Evolutionary conservation across 441 rosid species (phyloP).

Genomic region (Jatropha multifida): DNA sequence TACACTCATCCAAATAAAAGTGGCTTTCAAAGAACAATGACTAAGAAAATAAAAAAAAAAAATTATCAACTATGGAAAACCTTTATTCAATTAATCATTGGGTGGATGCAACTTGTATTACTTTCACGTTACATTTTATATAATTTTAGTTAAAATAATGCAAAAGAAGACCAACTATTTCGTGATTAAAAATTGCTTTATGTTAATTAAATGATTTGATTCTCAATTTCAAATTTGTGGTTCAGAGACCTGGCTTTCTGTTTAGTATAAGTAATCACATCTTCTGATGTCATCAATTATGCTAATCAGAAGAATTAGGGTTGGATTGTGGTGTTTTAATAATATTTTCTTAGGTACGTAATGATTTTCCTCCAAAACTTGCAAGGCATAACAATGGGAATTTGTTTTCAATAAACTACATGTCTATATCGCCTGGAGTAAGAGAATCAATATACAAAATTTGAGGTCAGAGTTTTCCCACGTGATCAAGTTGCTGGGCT

Average conservation of each 20-base stretch:
- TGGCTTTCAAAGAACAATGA: no score
- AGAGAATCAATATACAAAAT: no score
- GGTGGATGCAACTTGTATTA: slow-evolving; percentile 4
- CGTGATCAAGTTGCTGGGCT: no score
- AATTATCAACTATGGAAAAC: no score
- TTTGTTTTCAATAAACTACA: no score
- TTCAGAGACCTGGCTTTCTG: slow-evolving; percentile 5
- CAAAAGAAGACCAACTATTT: background rate
- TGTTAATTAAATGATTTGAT: background rate
- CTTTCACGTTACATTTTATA: background rate
- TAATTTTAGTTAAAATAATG: background rate
- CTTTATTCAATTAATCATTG: background rate
- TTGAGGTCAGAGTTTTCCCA: no score
- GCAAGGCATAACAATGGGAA: no score
- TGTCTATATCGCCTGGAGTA: no score
- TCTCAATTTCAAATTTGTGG: slow-evolving; percentile 3
- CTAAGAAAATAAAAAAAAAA: no score
- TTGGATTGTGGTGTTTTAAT: background rate
- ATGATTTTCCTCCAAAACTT: no score
- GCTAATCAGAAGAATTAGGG: background rate
- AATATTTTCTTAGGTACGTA: no score
- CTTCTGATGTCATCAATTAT: slow-evolving; percentile 4
- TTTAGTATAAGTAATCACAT: background rate
- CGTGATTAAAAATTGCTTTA: background rate
- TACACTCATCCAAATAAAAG: no score